Conservation (phyloP, 2,329 filamentous ascomycete genomes). For the Decorospora gaudefroyi region DNA sequence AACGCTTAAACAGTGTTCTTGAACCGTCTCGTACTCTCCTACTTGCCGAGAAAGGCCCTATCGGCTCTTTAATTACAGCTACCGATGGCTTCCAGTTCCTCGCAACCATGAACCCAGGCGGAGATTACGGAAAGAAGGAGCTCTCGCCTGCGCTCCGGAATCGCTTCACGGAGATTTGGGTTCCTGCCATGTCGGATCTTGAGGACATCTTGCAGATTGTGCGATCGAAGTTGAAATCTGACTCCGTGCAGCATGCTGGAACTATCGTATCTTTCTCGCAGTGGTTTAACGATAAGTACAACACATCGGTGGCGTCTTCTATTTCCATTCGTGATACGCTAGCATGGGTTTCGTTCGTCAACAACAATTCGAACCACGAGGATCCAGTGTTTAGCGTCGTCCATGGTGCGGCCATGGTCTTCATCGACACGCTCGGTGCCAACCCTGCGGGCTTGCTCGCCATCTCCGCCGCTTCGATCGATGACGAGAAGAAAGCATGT, state of each 20-base stretch:
- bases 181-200: constrained; percentile 80
- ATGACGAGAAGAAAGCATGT: constrained; percentile 72
- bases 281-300: constrained; percentile 85
- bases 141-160: constrained; percentile 93
- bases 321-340: constrained; percentile 93
- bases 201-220: constrained; percentile 90
- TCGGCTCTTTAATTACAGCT: constrained; percentile 78
- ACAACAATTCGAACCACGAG: constrained; percentile 61
- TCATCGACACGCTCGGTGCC: constrained; percentile 91
- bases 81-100: constrained; percentile 87
- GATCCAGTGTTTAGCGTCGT: constrained; percentile 62
- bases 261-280: constrained; percentile 83
- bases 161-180: constrained; percentile 98
- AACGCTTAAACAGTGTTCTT: constrained; percentile 93
- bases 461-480: constrained; percentile 69
- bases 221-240: constrained; percentile 67
- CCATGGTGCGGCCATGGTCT: constrained; percentile 93
- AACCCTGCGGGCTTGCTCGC: constrained; percentile 89
- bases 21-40: constrained; percentile 85
- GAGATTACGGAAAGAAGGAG: constrained; percentile 97
- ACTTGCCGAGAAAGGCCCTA: constrained; percentile 88
- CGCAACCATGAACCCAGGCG: constrained; percentile 98
- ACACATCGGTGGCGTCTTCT: constrained; percentile 73
- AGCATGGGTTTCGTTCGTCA: constrained; percentile 92
- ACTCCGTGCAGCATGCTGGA: constrained; percentile 62